Evolutionary conservation across 768 basidiomycete species (phyloP).

Genomic region (Boletus rubroflammeus): DNA sequence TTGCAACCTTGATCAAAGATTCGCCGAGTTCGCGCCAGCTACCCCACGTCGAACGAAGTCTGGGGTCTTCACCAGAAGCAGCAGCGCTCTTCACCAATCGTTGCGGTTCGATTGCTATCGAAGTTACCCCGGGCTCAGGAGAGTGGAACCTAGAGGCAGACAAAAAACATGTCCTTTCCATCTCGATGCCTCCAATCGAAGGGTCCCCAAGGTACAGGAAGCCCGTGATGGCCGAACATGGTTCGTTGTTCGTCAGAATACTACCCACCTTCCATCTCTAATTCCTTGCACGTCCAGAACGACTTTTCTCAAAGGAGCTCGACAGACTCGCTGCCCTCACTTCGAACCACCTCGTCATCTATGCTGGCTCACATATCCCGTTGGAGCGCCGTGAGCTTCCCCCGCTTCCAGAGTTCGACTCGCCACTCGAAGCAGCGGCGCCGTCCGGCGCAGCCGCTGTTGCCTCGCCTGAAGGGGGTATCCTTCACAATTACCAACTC

Average conservation of each 20-base stretch:
- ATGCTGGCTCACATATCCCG: conserved; percentile 49
- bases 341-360: conserved; percentile 64
- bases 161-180: conserved; percentile 52
- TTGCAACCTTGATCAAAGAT: conserved; percentile 45
- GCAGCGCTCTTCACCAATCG: conserved; percentile 44
- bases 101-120: conserved; percentile 51
- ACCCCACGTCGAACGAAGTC: conserved; percentile 47
- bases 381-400: conserved; percentile 41
- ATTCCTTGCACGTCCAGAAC: conserved; percentile 33
- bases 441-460: conserved; percentile 30
- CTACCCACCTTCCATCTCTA: neutral
- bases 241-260: conserved; percentile 36
- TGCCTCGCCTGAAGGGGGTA: conserved; percentile 45
- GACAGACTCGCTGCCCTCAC: conserved; percentile 44
- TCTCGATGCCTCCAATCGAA: conserved; percentile 50
- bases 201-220: conserved; percentile 44
- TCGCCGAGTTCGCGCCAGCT: conserved; percentile 58
- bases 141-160: conserved; percentile 35
- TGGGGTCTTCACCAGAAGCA: conserved; percentile 33
- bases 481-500: conserved; percentile 71
- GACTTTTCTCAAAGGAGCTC: conserved; percentile 46
- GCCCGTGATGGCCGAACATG: conserved; percentile 47
- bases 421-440: conserved; percentile 20
- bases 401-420: conserved; percentile 28
- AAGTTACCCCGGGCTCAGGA: conserved; percentile 38